Evolutionary conservation across 805 yeast species (phyloP).

Genomic region (Barnettozyma pratensis): DNA sequence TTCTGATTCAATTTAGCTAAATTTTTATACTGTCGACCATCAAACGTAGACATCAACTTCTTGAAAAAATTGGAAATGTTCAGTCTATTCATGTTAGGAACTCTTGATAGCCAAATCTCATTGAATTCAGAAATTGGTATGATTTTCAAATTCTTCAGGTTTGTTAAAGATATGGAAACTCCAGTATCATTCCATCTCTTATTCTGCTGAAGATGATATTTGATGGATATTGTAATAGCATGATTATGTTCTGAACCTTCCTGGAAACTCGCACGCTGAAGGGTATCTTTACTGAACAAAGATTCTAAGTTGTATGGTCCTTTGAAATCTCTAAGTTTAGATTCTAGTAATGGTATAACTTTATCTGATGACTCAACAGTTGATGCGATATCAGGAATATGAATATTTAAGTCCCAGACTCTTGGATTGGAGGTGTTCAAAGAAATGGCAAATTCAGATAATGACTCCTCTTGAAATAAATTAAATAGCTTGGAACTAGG

Average conservation of each 20-base stretch:
- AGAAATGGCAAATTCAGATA: conserved; percentile 9
- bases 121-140: conserved; percentile 10
- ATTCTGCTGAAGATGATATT: conserved; percentile 1
- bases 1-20: not conserved
- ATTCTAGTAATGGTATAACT: not conserved
- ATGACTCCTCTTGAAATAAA: not conserved
- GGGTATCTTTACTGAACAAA: not conserved
- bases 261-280: not conserved
- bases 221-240: conserved; percentile 9
- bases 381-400: conserved; percentile 11
- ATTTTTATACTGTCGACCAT: not conserved
- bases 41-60: not conserved
- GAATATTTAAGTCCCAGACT: conserved; percentile 7
- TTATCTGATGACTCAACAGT: not conserved
- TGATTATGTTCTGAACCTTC: conserved; percentile 1
- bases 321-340: not conserved
- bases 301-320: not conserved
- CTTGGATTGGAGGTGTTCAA: not conserved
- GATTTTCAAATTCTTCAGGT: conserved; percentile 3
- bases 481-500: conserved; percentile 5
- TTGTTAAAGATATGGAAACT: not conserved
- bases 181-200: conserved; percentile 6
- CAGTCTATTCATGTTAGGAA: conserved; percentile 1
- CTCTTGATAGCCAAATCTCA: conserved; percentile 10
- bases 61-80: conserved; percentile 7